Evolutionary conservation across 1,284 basidiomycete genomes (phyloP), one percentile per base, ranked within the genome.

Genomic region (Ceratobasidium sp.): DNA sequence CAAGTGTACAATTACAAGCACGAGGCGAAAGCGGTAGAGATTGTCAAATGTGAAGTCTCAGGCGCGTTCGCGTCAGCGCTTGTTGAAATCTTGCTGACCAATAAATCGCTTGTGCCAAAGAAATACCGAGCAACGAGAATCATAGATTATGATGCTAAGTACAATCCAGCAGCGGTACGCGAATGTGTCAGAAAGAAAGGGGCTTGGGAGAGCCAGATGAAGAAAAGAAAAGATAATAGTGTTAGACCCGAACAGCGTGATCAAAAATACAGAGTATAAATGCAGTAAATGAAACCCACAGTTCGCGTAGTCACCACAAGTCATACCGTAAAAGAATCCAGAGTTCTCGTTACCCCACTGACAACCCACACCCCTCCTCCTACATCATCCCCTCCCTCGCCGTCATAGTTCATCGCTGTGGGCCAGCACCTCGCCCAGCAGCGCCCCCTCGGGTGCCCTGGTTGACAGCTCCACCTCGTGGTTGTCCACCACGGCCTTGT

Each of bases 31-130:
- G 66, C 63, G 56, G 60, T 46, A 69, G 46, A 61, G 76, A 69
- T 77, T 67, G 66, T 77, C 76, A 42, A 77, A 58, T 77, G 56
- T 49, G 55, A 42, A 42, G 23, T 58, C 23, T 77, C 28, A 67
- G 33, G 51, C 66, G 76, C 67, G 66, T 77, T 61, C 76, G 76
- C 58, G 76, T 60, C 76, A 63, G 76, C 76, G 76, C 76, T 77
- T 77, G 46, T 28, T 20, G 33, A 71, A 71, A 69, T 68, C 26
- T 49, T 26, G 71, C 60, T 64, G 40, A 75, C 60, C 56, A 49
- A 64, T n/a, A 18, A 28, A 64, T 18, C n/a, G 12, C 44, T 12
- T 7, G n/a, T n/a, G 23, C n/a, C 63, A 23, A 13, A 28, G 12
- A 20, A 23, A 20, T 49, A n/a, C 28, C 58, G 53, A 67, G 66